Evolutionary conservation across 257 asterid genomes (phyloP), one percentile per base, ranked within the genome.

Genomic region (Solanum virginianum): DNA sequence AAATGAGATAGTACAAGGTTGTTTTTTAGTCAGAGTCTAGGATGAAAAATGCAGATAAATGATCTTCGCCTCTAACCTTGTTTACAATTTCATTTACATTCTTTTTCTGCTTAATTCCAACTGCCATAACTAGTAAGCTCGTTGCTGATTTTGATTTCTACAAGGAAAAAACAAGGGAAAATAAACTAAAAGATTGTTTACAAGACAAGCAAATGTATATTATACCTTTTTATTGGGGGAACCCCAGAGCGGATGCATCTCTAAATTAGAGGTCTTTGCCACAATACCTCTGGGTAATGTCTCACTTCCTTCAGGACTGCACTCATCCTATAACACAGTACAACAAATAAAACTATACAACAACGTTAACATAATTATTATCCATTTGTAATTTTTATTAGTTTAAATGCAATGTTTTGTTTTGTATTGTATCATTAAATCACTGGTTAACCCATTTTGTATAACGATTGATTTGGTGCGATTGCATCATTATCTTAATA

Each of bases 51-150:
- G 47, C 26, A 12, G 49, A 56, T 5, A 12, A 41, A 77, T 60
- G 51, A 45, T 45, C 1, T 22, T 51, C 16, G 24, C 26, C 70
- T 77, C 85, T 86, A 80, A 94, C 98, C 97, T 92, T 94, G 49
- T 86, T 87, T 62, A 93, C 91, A 80, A 94, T 91, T 87, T 89
- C 80, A 89, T 94, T 85, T 45, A 93, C 96, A 88, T 89, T 93
- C 59, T 87, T 22, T 88, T 89, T 94, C 87, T 94, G 98, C 90
- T 90, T 92, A 72, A 91, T 83, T 74, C 98, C 98, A 84, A 90
- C 98, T 83, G 98, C 94, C 85, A 94, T 86, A 84, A 94, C 98
- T 90, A 94, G 82, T 84, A 94, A 89, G 90, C 89, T 94, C 88
- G 80, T 88, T 29, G 91, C 90, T 80, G 91, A 85, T 81, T 87